Evolutionary conservation across 169 alveolate species (phyloP), one percentile per base, ranked within the genome.

Genomic region (Cryptosporidium sp.): DNA sequence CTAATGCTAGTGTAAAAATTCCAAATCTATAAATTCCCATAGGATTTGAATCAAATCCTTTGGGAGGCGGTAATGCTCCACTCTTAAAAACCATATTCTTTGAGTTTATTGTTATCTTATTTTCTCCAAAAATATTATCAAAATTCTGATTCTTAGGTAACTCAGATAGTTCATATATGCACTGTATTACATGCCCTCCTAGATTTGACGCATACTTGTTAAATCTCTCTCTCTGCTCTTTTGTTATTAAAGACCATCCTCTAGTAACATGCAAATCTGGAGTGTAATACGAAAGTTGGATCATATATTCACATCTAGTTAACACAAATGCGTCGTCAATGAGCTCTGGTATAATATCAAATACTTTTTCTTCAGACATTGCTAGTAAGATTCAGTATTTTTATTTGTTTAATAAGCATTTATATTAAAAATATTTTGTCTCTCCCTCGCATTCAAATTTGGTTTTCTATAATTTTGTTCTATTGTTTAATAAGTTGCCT

Each of bases 201-300:
- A 80, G 31, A 65, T 59, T 59, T 29, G 85, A 68, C 18, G 96
- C 91, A 29, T 87, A 74, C n/a, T 91, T 62, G n/a, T 86, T 91
- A 84, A 94, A 94, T 8, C 80, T 35, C 1, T 69, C 93, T 35
- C 91, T 92, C 35, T 91, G 91, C 2, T 89, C 96, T 29, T 73
- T 50, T 8, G 93, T 71, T 65, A 89, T 92, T 41, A 94, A 75
- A 59, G 71, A 67, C 95, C 96, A 92, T 6, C 92, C 96, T 51
- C 93, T 91, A 43, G 93, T 87, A 43, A 94, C 92, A 85, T 94
- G 97, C 59, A 94, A 89, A 51, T 94, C 97, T 18, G 97, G 91
- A 3, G 97, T 94, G 87, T 73, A 91, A 61, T 86, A 94, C 31
- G 97, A 93, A 45, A 94, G 93, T 91, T 94, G 96, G 48, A 94